These are phyloP conservation scores for Daldinia eschscholtzii DNA, from an alignment of 2,329 filamentous ascomycete genomes.

Conservation along the genomic window DNA sequence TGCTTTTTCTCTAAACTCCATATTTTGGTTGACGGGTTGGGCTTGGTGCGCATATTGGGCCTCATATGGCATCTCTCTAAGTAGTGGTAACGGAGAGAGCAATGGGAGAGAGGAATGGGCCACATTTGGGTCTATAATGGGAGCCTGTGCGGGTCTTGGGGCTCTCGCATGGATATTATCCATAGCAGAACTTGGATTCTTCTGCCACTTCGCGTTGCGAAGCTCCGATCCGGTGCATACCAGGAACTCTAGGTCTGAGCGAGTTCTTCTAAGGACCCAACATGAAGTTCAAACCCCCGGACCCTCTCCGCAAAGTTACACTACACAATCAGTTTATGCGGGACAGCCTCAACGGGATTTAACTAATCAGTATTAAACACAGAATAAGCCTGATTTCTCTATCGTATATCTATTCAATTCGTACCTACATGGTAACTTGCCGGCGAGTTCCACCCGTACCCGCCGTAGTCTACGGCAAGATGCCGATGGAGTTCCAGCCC, in stretches of 20 bases:
- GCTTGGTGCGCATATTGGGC: slow-evolving; percentile 58
- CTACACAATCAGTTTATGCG: slow-evolving; percentile 18
- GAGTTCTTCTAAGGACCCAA: slow-evolving; percentile 23
- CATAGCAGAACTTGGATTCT: slow-evolving; percentile 56
- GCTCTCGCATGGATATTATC: slow-evolving; percentile 58
- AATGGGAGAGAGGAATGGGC: slow-evolving; percentile 35
- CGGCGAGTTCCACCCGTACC: not conserved
- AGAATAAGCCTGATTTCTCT: not conserved
- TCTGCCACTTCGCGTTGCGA: slow-evolving; percentile 53
- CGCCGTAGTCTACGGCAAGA: not conserved
- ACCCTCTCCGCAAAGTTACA: slow-evolving; percentile 8
- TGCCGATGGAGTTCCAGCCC: not conserved
- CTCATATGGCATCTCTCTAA: slow-evolving; percentile 46
- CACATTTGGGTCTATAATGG: slow-evolving; percentile 53
- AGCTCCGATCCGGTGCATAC: slow-evolving; percentile 36
- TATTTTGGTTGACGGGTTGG: slow-evolving; percentile 62
- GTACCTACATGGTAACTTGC: not conserved
- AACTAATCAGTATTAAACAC: too few species aligned
- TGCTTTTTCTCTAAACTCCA: slow-evolving; percentile 53
- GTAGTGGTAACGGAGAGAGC: slow-evolving; percentile 41
- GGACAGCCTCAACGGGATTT: slow-evolving; percentile 1
- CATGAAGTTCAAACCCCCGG: not conserved
- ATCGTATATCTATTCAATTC: not conserved
- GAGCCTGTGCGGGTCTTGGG: slow-evolving; percentile 58
- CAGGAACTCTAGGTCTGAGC: slow-evolving; percentile 50